A percentile compares a stretch with the other conserved stretches of the same genome.
Conservation (phyloP, 1,284 basidiomycete genomes). For the Puccinia novopanici region DNA sequence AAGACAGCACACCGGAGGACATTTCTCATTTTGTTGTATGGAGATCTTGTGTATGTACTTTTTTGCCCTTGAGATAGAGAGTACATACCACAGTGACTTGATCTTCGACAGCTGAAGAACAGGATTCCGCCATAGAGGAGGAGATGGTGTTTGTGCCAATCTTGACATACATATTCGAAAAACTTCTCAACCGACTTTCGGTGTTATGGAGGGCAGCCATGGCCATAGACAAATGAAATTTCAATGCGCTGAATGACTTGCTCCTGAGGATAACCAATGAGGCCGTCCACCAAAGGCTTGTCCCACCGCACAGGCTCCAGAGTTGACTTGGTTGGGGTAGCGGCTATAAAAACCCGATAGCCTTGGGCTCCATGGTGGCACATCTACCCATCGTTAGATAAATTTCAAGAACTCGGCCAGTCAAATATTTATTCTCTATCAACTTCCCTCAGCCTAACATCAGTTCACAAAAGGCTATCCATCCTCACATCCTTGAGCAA, state of each 20-base stretch:
- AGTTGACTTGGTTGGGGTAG: neutral
- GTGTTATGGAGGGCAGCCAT: conserved; percentile 13
- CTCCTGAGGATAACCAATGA: neutral
- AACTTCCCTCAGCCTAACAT: no score
- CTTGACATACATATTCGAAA: conserved; percentile 13
- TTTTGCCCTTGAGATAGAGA: no score
- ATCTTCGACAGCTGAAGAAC: neutral
- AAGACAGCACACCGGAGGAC: neutral
- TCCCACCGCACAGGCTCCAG: neutral
- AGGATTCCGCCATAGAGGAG: neutral
- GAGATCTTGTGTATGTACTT: no score
- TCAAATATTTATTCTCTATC: conserved; percentile 13
- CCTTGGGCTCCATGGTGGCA: neutral
- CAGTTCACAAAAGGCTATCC: neutral
- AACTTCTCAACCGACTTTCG: neutral
- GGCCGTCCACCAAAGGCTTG: neutral
- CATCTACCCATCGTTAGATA: conserved; percentile 5
- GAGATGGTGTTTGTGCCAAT: neutral
- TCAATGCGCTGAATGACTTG: neutral
- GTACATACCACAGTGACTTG: no score
- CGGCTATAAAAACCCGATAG: neutral
- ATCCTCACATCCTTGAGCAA: neutral
- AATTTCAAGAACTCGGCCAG: neutral
- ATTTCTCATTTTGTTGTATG: no score
- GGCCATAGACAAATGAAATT: neutral